Percentiles rank a stretch among this genome's conserved stretches.
These are phyloP conservation scores for Cicer judaicum DNA, from an alignment of 306 rosid genomes.

Conservation along the genomic window DNA sequence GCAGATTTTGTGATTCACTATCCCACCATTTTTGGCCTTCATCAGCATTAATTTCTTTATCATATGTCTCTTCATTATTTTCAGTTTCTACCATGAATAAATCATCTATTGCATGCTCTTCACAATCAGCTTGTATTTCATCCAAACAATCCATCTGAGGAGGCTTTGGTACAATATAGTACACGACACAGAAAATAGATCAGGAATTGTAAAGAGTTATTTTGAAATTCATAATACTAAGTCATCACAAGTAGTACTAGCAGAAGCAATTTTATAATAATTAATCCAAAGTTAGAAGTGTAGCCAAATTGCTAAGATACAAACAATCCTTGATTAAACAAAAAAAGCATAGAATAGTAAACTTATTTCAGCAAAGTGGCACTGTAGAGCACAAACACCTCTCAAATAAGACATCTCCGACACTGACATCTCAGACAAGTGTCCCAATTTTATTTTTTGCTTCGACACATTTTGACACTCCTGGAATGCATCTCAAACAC, in stretches of 20 bases:
- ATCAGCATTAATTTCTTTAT: constrained; percentile 50
- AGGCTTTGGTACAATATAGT: constrained; percentile 33
- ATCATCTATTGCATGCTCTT: constrained; percentile 45
- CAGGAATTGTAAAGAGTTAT: constrained; percentile 33
- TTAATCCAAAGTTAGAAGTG: background rate
- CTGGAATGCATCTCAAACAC: no score
- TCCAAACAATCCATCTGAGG: constrained; percentile 45
- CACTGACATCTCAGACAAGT: no score
- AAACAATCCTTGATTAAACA: constrained; percentile 9
- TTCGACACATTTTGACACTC: no score
- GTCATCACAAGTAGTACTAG: constrained; percentile 19
- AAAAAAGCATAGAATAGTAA: background rate
- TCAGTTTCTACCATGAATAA: constrained; percentile 39
- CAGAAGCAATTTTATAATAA: constrained; percentile 11
- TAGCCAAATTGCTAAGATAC: constrained; percentile 2
- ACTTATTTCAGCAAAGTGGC: background rate
- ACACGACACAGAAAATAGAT: constrained; percentile 24
- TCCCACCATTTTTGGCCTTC: constrained; percentile 87
- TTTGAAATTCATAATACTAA: constrained; percentile 12
- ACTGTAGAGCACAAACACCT: background rate
- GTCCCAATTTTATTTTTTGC: no score
- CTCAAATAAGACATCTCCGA: no score
- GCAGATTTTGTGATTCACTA: constrained; percentile 77
- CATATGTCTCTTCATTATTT: constrained; percentile 42
- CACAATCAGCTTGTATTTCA: constrained; percentile 55